These are phyloP conservation scores for Eremochloa ophiuroides DNA, from an alignment of 176 grass and related monocot genomes.

Conservation along the genomic window DNA sequence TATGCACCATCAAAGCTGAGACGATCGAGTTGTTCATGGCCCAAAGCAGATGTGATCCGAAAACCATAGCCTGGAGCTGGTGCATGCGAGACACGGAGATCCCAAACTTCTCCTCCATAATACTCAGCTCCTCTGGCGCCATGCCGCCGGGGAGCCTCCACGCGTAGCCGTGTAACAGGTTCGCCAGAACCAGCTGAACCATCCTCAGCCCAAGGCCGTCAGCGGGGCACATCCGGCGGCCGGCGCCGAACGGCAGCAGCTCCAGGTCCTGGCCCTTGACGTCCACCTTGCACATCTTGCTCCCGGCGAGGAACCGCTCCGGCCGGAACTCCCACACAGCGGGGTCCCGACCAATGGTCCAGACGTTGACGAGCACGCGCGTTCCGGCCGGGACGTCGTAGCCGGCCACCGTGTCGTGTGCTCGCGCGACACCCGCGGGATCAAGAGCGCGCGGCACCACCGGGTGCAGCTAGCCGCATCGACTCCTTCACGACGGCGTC, in stretches of 20 bases:
- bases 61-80: neutral
- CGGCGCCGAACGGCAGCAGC: neutral
- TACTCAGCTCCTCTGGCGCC: neutral
- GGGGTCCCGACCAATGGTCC: slow-evolving; percentile 39
- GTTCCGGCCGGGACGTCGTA: slow-evolving; percentile 36
- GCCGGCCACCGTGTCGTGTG: slow-evolving; percentile 1
- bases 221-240: neutral
- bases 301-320: slow-evolving; percentile 36
- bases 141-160: neutral
- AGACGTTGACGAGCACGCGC: slow-evolving; percentile 33
- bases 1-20: no score
- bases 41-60: neutral
- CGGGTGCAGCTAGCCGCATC: slow-evolving; percentile 45
- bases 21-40: no score
- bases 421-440: slow-evolving; percentile 12
- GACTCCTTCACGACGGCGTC: slow-evolving; percentile 39
- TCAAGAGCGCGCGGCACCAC: slow-evolving; percentile 9
- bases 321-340: slow-evolving; percentile 40
- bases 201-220: neutral
- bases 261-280: neutral
- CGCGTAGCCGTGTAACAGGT: neutral
- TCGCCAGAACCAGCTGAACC: neutral
- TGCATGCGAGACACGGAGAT: neutral
- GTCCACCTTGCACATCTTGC: neutral
- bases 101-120: neutral